Evolutionary conservation across 495 filamentous ascomycete species (phyloP).

Genomic region (Aspergillus diversus): DNA sequence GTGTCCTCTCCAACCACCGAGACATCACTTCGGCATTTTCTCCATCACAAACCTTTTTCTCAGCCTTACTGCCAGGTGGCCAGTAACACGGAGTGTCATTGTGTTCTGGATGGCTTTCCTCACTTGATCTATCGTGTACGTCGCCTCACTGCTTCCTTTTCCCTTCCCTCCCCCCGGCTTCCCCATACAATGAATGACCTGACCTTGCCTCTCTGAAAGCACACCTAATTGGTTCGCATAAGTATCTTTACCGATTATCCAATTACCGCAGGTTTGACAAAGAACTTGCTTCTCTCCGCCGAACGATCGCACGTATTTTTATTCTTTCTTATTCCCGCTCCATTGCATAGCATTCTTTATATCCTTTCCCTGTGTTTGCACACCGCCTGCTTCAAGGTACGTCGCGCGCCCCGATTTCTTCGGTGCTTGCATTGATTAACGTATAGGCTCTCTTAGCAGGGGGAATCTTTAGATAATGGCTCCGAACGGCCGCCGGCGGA

Average conservation of each 20-base stretch:
- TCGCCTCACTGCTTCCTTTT: not conserved
- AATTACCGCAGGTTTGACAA: not conserved
- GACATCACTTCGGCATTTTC: slow-evolving; percentile 14
- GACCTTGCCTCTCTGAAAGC: not conserved
- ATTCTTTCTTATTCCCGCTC: not conserved
- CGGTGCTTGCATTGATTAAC: slow-evolving; percentile 19
- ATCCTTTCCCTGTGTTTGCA: not conserved
- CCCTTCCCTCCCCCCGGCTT: not conserved
- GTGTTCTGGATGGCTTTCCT: slow-evolving; percentile 28
- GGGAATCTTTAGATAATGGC: slow-evolving; percentile 52
- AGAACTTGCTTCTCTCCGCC: not conserved
- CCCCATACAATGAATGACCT: not conserved
- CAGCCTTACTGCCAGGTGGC: slow-evolving; percentile 45
- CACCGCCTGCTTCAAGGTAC: slow-evolving; percentile 16
- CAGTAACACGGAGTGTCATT: slow-evolving; percentile 27
- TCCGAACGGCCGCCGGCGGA: slow-evolving; percentile 49
- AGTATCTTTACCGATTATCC: not conserved
- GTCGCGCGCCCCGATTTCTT: not conserved
- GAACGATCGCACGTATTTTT: not conserved
- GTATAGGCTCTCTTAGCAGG: slow-evolving; percentile 17
- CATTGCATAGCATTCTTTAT: not conserved
- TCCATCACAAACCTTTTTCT: slow-evolving; percentile 13
- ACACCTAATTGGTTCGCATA: slow-evolving; percentile 15
- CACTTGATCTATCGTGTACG: slow-evolving; percentile 18
- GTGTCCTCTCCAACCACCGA: slow-evolving; percentile 28